Conservation (phyloP, 2,329 filamentous ascomycete species). For the Graphilbum sp. region DNA sequence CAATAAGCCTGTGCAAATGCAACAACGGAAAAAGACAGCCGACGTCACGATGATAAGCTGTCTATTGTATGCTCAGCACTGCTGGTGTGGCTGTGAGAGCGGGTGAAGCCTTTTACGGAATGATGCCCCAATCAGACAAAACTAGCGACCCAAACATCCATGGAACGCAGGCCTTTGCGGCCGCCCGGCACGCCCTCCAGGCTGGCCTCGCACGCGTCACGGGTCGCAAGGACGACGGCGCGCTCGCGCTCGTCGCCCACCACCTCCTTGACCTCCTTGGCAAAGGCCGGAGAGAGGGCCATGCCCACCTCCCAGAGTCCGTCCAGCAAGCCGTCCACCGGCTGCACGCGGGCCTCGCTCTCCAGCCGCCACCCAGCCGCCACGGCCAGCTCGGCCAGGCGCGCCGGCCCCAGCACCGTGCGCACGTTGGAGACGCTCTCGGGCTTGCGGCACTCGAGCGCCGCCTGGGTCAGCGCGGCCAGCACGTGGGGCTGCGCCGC, state of each 20-base stretch:
- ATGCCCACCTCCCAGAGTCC: slow-evolving; percentile 28
- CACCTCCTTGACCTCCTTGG: slow-evolving; percentile 16
- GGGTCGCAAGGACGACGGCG: slow-evolving; percentile 13
- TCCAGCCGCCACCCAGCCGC: slow-evolving; percentile 21
- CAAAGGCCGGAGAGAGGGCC: slow-evolving; percentile 15
- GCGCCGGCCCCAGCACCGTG: slow-evolving; percentile 24
- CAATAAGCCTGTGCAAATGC: too few relatives aligned
- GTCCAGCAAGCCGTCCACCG: slow-evolving; percentile 24
- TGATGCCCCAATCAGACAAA: slow-evolving; percentile 5
- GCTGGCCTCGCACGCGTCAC: slow-evolving; percentile 15
- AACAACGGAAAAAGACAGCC: too few relatives aligned
- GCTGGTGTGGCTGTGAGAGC: too few relatives aligned
- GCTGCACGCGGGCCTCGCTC: slow-evolving; percentile 19
- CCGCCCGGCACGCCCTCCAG: slow-evolving; percentile 7
- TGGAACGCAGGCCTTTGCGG: slow-evolving; percentile 7
- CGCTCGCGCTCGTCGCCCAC: slow-evolving; percentile 14
- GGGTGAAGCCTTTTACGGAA: too few relatives aligned
- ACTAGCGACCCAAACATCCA: slow-evolving; percentile 10
- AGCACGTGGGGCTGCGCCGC: slow-evolving; percentile 31
- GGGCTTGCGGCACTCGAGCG: slow-evolving; percentile 24
- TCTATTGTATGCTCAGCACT: too few relatives aligned
- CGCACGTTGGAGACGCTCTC: slow-evolving; percentile 28
- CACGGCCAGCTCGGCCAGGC: slow-evolving; percentile 20
- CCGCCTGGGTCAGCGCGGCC: slow-evolving; percentile 27
- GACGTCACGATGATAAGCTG: too few relatives aligned